A percentile compares a stretch with the other conserved stretches of the same genome.
Evolutionary conservation across 2,329 filamentous ascomycete species (phyloP).

Genomic region (Colletotrichum sp.): DNA sequence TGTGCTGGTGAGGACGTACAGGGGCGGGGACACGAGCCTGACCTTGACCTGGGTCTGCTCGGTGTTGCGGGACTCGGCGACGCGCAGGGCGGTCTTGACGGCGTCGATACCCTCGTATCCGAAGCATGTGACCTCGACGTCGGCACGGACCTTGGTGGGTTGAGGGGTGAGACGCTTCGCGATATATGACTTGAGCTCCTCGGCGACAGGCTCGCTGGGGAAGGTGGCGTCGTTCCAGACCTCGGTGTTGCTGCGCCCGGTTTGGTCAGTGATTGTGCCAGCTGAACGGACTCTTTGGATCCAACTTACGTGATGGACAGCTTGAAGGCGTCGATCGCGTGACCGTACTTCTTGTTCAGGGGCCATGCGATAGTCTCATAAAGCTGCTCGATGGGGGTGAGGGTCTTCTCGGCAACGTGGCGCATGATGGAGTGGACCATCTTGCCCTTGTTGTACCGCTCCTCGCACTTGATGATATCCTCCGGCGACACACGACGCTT

Average conservation of each 20-base stretch:
- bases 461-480: constrained; percentile 97
- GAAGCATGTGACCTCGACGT: constrained; percentile 95
- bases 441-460: constrained; percentile 99
- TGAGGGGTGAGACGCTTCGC: constrained; percentile 96
- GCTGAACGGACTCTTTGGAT: too few species aligned
- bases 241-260: constrained; percentile 75
- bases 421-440: constrained; percentile 99
- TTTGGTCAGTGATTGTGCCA: background rate
- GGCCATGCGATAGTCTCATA: constrained; percentile 98
- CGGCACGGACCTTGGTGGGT: constrained; percentile 98
- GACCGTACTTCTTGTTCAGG: constrained; percentile 95
- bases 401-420: constrained; percentile 97
- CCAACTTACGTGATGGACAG: constrained; percentile 87
- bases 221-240: constrained; percentile 95
- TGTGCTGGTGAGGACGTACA: constrained; percentile 95
- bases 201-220: constrained; percentile 81
- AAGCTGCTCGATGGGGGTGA: constrained; percentile 89
- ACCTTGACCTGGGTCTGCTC: constrained; percentile 95
- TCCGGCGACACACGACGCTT: constrained; percentile 98
- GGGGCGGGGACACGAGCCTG: constrained; percentile 94
- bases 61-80: constrained; percentile 92
- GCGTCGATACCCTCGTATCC: constrained; percentile 98
- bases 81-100: constrained; percentile 90
- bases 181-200: constrained; percentile 94
- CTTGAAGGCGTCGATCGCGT: constrained; percentile 98